Conservation (phyloP, 2,329 filamentous ascomycete species). For the Leptographium galeiforme region DNA sequence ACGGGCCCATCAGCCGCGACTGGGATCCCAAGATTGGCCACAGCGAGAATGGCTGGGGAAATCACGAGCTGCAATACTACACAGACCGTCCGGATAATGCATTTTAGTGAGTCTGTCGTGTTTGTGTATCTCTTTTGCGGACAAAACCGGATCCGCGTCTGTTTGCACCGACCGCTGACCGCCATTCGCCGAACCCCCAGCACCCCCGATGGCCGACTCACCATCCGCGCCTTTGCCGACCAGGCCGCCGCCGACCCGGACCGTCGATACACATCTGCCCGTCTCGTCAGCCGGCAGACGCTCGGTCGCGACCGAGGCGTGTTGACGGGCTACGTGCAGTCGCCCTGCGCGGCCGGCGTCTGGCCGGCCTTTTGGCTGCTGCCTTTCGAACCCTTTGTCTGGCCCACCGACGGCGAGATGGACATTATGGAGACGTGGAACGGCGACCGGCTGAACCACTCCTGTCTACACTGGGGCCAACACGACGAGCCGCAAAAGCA, state of each 20-base stretch:
- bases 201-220: constrained; percentile 3
- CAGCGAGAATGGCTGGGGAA: constrained; percentile 6
- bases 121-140: no score
- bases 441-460: constrained; percentile 6
- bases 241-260: not conserved
- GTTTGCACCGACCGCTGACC: not conserved
- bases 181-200: not conserved
- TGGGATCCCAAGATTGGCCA: constrained; percentile 6
- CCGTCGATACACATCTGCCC: constrained; percentile 4
- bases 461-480: constrained; percentile 6
- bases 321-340: constrained; percentile 1
- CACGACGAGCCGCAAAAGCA: constrained; percentile 6
- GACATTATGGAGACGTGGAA: constrained; percentile 8
- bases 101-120: not conserved
- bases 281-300: constrained; percentile 5
- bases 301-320: constrained; percentile 6
- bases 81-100: constrained; percentile 1
- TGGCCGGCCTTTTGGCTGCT: constrained; percentile 8
- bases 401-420: constrained; percentile 6
- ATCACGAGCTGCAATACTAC: constrained; percentile 6
- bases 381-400: constrained; percentile 3
- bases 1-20: constrained; percentile 1
- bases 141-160: not conserved
- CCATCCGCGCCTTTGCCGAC: constrained; percentile 3
- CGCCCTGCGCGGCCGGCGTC: constrained; percentile 5